phyloP scores from a whole-genome alignment of 2,329 filamentous ascomycete species.

The Botrytis aclada region DNA sequence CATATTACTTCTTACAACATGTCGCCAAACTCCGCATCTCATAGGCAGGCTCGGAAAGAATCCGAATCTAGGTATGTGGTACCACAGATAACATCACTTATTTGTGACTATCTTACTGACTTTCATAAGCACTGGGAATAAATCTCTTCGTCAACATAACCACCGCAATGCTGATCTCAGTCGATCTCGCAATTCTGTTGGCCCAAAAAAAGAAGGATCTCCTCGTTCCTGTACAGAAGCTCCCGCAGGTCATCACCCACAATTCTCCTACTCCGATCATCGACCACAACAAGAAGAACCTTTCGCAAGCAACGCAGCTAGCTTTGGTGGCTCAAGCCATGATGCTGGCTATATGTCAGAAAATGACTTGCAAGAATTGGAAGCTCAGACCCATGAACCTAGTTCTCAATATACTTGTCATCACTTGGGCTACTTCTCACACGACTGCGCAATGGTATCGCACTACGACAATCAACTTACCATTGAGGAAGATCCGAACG shows the following conservation, averaged over 20 bases:
- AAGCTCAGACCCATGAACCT: not conserved
- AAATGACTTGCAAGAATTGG: not conserved
- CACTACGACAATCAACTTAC: not conserved
- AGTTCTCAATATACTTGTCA: not conserved
- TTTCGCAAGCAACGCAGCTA: not conserved
- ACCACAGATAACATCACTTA: not conserved
- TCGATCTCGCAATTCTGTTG: not conserved
- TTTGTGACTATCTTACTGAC: not conserved
- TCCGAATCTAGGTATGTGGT: constrained; percentile 1
- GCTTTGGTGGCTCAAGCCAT: not conserved
- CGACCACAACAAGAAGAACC: not conserved
- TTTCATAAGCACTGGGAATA: not conserved
- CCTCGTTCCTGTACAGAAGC: not conserved
- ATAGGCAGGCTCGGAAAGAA: not conserved
- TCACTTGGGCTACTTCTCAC: not conserved
- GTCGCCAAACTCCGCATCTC: not conserved
- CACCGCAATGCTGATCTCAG: not conserved
- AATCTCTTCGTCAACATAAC: not conserved
- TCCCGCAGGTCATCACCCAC: not conserved
- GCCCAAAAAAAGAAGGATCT: not conserved
- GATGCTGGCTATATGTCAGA: not conserved
- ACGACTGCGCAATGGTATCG: not conserved
- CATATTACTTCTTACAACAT: not conserved
- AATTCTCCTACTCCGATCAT: not conserved
- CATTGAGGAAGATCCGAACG: not conserved